Percentiles rank a stretch among this genome's conserved stretches.
Conservation (phyloP, 75 land plant genomes). For the Gnetum montanum region DNA sequence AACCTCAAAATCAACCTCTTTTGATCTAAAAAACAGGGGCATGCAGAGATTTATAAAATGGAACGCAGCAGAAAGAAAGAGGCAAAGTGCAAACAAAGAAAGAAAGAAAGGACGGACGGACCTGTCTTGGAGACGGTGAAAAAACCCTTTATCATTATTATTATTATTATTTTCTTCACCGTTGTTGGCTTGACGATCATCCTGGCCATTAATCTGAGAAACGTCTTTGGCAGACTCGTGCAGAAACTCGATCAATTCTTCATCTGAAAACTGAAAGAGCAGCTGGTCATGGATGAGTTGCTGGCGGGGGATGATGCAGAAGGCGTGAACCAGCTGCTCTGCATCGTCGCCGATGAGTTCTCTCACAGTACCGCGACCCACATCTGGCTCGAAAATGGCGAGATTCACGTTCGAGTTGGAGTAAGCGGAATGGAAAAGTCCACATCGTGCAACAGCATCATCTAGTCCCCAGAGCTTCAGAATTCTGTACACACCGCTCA, state of each 20-base stretch:
- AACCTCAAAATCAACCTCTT: no score
- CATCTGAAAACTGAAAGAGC: conserved; percentile 47
- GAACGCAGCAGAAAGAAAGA: no score
- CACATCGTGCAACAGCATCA: conserved; percentile 55
- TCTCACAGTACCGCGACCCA: conserved; percentile 34
- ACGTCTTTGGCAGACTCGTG: conserved; percentile 12
- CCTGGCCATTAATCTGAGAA: background rate
- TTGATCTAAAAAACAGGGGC: no score
- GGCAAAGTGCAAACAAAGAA: no score
- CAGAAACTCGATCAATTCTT: conserved; percentile 43
- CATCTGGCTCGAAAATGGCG: conserved; percentile 63
- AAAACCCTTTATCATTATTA: background rate
- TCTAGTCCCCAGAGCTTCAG: conserved; percentile 68
- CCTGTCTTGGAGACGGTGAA: background rate
- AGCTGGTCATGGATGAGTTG: conserved; percentile 67
- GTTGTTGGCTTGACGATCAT: conserved; percentile 8
- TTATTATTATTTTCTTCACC: conserved; percentile 5
- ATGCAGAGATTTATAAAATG: no score
- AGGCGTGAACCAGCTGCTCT: conserved; percentile 73
- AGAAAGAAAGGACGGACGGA: background rate
- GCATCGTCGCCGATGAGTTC: conserved; percentile 55
- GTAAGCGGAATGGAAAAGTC: conserved; percentile 85
- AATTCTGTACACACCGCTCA: conserved; percentile 53
- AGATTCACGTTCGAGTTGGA: conserved; percentile 92
- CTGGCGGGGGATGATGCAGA: conserved; percentile 79